Base-by-base conservation (phyloP, 2,329 filamentous ascomycete species). In the Neofusicoccum ribis region DNA sequence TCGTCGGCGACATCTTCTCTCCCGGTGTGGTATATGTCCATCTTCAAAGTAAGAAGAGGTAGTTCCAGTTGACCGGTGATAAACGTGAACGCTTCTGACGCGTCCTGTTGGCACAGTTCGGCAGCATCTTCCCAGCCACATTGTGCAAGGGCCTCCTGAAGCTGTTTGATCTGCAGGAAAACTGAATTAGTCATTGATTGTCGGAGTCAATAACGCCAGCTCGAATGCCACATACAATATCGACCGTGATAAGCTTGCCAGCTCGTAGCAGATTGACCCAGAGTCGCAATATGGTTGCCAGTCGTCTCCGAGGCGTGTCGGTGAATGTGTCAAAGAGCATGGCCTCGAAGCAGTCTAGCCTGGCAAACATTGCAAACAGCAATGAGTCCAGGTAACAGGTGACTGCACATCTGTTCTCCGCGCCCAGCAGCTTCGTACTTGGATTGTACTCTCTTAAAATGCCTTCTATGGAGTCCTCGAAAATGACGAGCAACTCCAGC, bases 371-470 rank as follows among this genome's bases (percentile, higher is more conserved):
- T 76, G 94, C 91, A 75, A 97, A 98, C 1, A 99, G 84, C 23
- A 98, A 81, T 0, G 94, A 86, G 76, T 98, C 95, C 15, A 98
- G 82, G 75, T 96, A 98, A 80, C 95, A 99, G n/a, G 94, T 98
- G 41, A 97, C 92, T 54, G 86, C 87, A 50, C 89, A 85, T 54
- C 93, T 85, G 73, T 99, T 99, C 71, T 92, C 90, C 12, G 95
- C 94, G 6, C 95, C 95, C 4, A 92, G 80, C 81, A 98, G 88
- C 65, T 85, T 85, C 7, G 90, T 84, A 62, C 84, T 84, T 8
- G 92, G 87, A 64, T 92, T 85, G 79, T 92, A 96, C 15, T 88
- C 86, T 68, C 88, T 84, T 69, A 98, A 85, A 46, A 91, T 86
- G 15, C 94, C 93, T 36, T 92, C 87, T 44, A 92, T 88, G 0